Conservation (phyloP, 2,329 filamentous ascomycete genomes). For the Fusarium tanahbumbuense region DNA sequence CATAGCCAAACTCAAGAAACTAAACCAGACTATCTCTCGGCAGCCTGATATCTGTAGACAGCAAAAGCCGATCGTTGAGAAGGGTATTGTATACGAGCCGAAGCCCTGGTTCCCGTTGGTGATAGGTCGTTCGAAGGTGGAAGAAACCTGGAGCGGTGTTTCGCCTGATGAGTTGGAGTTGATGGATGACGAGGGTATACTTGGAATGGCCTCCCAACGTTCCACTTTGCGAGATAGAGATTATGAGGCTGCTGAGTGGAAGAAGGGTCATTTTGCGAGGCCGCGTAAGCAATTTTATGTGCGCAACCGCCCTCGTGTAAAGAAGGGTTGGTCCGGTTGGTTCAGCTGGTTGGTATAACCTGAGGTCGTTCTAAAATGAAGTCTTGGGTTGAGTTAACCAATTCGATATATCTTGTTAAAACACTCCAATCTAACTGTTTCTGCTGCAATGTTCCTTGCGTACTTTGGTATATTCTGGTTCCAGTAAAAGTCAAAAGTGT, state of each 20-base stretch:
- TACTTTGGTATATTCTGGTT: neutral
- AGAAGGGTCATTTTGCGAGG: neutral
- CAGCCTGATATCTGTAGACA: neutral
- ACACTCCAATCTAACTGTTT: neutral
- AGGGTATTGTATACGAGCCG: neutral
- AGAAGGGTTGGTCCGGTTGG: neutral
- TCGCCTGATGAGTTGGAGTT: neutral
- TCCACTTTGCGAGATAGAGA: rapidly evolving
- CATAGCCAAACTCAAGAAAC: neutral
- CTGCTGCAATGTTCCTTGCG: neutral
- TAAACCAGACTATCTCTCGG: neutral
- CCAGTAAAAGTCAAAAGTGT: neutral
- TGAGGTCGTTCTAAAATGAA: neutral
- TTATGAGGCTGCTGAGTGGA: neutral
- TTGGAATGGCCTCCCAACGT: neutral
- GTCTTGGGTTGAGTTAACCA: neutral
- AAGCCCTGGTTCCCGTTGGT: neutral
- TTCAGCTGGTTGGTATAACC: neutral
- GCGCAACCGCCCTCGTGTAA: neutral
- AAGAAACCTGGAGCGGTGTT: neutral
- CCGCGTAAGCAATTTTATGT: neutral
- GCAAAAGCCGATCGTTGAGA: neutral
- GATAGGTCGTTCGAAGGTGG: neutral
- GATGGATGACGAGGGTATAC: neutral
- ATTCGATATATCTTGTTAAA: neutral